Percentiles rank a stretch among this genome's conserved stretches.
These are phyloP conservation scores for Litsea cubeba DNA, from an alignment of 164 flowering plant species.

Conservation along the genomic window DNA sequence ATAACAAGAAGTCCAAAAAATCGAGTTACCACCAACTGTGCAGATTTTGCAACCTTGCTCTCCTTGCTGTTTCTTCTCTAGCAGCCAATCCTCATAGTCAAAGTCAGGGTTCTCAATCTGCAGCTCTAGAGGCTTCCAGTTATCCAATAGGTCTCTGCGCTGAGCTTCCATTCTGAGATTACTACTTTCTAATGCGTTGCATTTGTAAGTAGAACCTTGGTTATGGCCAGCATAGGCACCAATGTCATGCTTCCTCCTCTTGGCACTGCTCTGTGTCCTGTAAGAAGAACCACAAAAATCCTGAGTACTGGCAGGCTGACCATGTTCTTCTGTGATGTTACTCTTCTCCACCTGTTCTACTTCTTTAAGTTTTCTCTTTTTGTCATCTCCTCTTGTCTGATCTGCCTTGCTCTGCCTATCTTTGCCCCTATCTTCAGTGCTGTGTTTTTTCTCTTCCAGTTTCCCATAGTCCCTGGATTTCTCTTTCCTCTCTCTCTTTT, in stretches of 20 bases:
- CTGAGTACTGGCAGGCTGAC: constrained; percentile 25
- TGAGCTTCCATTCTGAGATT: not conserved
- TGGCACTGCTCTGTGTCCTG: constrained; percentile 36
- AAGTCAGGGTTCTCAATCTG: not conserved
- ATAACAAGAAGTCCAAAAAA: not conserved
- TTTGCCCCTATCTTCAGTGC: not conserved
- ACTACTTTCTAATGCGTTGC: not conserved
- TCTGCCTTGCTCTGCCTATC: too few species aligned
- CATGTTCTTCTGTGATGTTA: constrained; percentile 57
- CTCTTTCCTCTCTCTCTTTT: not conserved
- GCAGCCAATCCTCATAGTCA: not conserved
- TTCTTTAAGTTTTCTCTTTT: constrained; percentile 19
- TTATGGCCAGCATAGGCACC: constrained; percentile 11
- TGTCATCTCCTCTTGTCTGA: constrained; percentile 15
- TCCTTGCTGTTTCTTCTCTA: not conserved
- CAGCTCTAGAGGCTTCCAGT: not conserved
- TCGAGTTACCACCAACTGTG: too few species aligned
- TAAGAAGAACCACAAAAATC: constrained; percentile 45
- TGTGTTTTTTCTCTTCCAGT: not conserved
- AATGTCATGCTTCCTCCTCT: constrained; percentile 34
- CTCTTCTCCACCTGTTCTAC: constrained; percentile 47
- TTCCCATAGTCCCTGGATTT: not conserved
- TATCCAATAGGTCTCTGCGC: not conserved
- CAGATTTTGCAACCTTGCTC: not conserved
- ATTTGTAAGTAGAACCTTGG: constrained; percentile 21